A percentile compares a stretch with the other conserved stretches of the same genome.
These are phyloP conservation scores for Eucalyptus pauciflora DNA, from an alignment of 345 rosid genomes.

Conservation along the genomic window DNA sequence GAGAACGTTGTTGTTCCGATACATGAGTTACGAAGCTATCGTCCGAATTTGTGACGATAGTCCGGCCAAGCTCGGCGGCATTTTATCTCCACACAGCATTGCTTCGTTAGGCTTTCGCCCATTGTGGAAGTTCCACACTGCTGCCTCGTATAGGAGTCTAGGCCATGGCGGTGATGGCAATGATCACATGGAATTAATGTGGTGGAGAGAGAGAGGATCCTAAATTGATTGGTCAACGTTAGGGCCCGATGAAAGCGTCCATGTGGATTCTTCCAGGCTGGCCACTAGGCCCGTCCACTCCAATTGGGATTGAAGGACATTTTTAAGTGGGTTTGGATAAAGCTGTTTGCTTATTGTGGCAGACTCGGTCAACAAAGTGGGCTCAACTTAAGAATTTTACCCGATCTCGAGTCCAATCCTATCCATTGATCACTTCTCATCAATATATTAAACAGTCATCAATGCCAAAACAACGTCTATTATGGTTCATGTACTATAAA, in stretches of 20 bases:
- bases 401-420: no score
- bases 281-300: neutral
- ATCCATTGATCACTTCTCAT: no score
- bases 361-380: neutral
- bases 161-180: neutral
- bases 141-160: neutral
- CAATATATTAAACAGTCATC: neutral
- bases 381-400: neutral
- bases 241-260: neutral
- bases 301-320: neutral
- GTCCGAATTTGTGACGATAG: neutral
- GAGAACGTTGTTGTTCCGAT: neutral
- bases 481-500: neutral
- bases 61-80: neutral
- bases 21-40: neutral
- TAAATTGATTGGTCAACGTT: neutral
- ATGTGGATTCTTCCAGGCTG: neutral
- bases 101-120: accelerated
- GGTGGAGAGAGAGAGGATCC: neutral
- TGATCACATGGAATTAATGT: neutral
- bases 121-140: neutral
- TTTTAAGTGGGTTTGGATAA: neutral
- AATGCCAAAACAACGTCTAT: neutral
- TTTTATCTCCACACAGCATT: neutral
- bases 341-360: neutral